Evolutionary conservation across 805 yeast genomes (phyloP), one percentile per base, ranked within the genome.

Genomic region (Tetrapisispora namnaoensis): DNA sequence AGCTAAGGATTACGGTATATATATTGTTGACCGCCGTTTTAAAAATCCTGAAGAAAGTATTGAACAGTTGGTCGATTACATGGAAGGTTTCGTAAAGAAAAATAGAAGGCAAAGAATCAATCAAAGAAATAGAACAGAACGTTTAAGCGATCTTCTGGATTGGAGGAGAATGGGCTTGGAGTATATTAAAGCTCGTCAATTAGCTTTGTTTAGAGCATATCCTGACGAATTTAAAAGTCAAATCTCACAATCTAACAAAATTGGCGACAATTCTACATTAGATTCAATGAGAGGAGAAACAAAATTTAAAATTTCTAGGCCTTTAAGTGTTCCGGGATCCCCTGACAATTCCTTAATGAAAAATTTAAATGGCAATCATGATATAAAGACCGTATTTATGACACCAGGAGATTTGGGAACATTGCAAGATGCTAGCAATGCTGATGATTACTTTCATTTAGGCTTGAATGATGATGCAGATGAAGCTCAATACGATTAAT

Each of bases 101-200:
- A 84, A 95, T 14, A 82, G 97, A 69, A 84, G 99, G 70, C 97
- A 93, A 69, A 80, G 99, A 70, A 91, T 91, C 70, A 93, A 93
- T 69, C 98, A 91, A 74, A 82, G 99, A 72, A 91, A 91, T 70
- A 80, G 99, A 68, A 93, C 96, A 30, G 99, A 91, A 71, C 77
- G 99, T 58, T 75, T 91, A 53, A 82, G 91, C 45, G 98, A 93
- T 65, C 70, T 91, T 59, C 77, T 91, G 51, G 99, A 91, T 71
- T 91, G 99, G 99, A 87, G 86, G 69, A 79, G 98, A 61, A 90
- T 91, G 98, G 98, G 99, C 0, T 73, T 91, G 46, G 99, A 93
- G 68, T 91, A 91, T 67, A 81, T 87, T 61, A 91, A 91, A 72
- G 98, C 98, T n/a, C 80, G 98, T 61, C 89, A 86, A 61, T 76